Evolutionary conservation across 2,329 filamentous ascomycete genomes (phyloP), one percentile per base, ranked within the genome.

Genomic region (Sphaerostilbella broomeana): DNA sequence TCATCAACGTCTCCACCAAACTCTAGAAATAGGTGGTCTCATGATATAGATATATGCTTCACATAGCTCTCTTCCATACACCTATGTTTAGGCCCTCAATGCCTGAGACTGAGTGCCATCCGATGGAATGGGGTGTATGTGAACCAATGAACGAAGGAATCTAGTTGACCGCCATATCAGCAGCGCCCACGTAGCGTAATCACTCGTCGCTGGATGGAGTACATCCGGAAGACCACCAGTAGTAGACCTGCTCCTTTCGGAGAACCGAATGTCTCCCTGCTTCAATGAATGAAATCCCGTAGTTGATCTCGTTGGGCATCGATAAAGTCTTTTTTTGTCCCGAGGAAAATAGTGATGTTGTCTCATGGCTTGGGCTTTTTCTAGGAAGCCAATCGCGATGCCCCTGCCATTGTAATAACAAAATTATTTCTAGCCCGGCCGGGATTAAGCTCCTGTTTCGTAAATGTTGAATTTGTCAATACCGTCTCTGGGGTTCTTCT

Each of bases 381-480:
- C n/a, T 28, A 22, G 28, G 18, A 21, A 8, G 8, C 17, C 10
- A 31, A 16, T 12, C 19, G 25, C 18, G 18, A 32, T 35, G 16
- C 16, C 10, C 13, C 22, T 24, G 69, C 67, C 44, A 95, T 60
- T 12, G 86, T 74, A 51, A 97, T 80, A 11, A 84, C 79, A 60
- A 97, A 98, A 56, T 98, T 97, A 63, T 98, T 98, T 58, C 88
- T 78, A 17, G 70, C 75, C 38, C 70, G 68, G 9, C 89, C 89
- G 16, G 86, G 74, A 45, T 85, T 81, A 27, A 95, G 59, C 57
- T 92, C 83, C 45, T 76, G 74, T 63, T 97, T 97, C 44, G 50
- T 35, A 38, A 61, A 60, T n/a, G 13, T 47, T 43, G 17, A 45
- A 25, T 7, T 42, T 42, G 33, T 26, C 42, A 13, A 43, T 36